Percentiles rank a stretch among this genome's conserved stretches.
Evolutionary conservation across 78 protist species (phyloP).

Genomic region (Bodo saltans): DNA sequence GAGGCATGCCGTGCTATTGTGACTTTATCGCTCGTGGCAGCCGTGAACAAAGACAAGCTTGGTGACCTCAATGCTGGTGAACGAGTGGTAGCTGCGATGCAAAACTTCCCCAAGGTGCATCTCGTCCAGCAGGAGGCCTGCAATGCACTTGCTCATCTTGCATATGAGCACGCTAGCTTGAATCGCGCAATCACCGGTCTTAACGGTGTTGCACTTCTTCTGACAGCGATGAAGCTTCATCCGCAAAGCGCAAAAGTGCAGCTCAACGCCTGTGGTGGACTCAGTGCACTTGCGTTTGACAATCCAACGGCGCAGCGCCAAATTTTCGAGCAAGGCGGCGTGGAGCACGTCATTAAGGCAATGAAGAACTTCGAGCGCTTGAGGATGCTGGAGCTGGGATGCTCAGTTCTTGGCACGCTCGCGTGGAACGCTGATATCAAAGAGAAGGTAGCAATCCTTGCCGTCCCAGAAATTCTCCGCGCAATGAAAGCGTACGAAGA

Average conservation of each 20-base stretch:
- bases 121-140: constrained; percentile 9
- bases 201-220: neutral
- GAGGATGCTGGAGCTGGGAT: constrained; percentile 2
- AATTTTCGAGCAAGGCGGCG: constrained; percentile 2
- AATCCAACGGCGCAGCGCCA: constrained; percentile 1
- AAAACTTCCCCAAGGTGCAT: neutral
- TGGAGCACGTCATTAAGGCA: neutral
- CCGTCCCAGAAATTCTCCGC: neutral
- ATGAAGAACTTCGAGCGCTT: neutral
- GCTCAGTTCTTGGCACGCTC: constrained; percentile 6
- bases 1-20: constrained; percentile 8
- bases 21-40: neutral
- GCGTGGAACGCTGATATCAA: constrained; percentile 25
- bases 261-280: constrained; percentile 3
- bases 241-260: constrained; percentile 5
- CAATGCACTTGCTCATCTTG: constrained; percentile 24
- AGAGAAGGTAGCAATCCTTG: neutral
- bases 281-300: constrained; percentile 17
- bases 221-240: neutral
- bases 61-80: neutral
- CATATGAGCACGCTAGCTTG: neutral
- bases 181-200: neutral
- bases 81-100: neutral
- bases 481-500: neutral
- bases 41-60: neutral